phyloP scores from a whole-genome alignment of 2,329 filamentous ascomycete genomes.

The Neocucurbitaria cava region DNA sequence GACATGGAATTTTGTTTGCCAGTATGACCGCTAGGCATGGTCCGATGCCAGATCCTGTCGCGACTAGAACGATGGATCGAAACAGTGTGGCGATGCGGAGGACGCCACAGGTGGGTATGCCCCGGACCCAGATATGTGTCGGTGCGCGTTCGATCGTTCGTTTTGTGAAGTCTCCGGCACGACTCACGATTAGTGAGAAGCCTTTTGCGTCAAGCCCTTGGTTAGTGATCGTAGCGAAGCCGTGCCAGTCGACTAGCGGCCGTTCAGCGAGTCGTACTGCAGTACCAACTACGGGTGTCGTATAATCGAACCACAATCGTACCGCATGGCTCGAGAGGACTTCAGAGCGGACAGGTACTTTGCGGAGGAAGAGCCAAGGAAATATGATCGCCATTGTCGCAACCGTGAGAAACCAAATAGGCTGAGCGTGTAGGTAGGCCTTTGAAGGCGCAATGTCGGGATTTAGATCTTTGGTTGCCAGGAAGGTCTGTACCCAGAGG shows the following conservation, averaged over 20 bases:
- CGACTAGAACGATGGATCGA: conserved; percentile 46
- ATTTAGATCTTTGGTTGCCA: conserved; percentile 35
- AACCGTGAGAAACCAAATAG: conserved; percentile 73
- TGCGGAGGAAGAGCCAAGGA: conserved; percentile 77
- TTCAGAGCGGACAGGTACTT: conserved; percentile 71
- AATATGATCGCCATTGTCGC: conserved; percentile 73
- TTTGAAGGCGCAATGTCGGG: conserved; percentile 19
- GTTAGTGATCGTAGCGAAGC: conserved; percentile 51
- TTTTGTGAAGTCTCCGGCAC: conserved; percentile 49
- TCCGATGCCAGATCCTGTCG: conserved; percentile 49
- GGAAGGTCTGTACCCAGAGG: conserved; percentile 43
- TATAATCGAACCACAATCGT: conserved; percentile 64
- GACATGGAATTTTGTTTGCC: conserved; percentile 55
- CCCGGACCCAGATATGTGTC: conserved; percentile 46
- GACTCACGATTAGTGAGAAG: conserved; percentile 47
- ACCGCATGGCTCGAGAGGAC: conserved; percentile 76
- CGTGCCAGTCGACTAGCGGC: conserved; percentile 47
- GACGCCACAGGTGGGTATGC: conserved; percentile 46
- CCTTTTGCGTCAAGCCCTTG: conserved; percentile 26
- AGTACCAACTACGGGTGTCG: conserved; percentile 41
- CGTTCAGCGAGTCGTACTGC: conserved; percentile 40
- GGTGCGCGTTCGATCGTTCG: conserved; percentile 41
- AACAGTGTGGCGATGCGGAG: conserved; percentile 47
- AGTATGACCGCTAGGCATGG: conserved; percentile 62
- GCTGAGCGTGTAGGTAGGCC: conserved; percentile 34